Evolutionary conservation across 2,329 filamentous ascomycete genomes (phyloP), one percentile per base, ranked within the genome.

Genomic region (Colletotrichum siamense): DNA sequence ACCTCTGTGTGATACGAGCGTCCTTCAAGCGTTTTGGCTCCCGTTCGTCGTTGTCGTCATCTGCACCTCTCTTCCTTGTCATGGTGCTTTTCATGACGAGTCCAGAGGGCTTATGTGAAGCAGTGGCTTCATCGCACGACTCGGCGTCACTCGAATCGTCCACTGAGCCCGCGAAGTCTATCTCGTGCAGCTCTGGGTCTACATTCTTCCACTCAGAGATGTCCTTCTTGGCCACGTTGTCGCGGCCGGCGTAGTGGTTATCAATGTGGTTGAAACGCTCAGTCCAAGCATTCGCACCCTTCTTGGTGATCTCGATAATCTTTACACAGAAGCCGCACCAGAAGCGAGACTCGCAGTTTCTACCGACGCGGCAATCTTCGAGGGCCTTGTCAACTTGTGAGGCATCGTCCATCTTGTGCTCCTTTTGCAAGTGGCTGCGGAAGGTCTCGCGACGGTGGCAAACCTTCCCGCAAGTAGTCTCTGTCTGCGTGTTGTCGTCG

Each of bases 271-370:
- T 86, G 79, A 87, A 90, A 13, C 90, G 84, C 78, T 86, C 85
- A 9, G 90, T 90, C 90, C 91, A 91, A 1, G 92, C 91, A 28
- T 90, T 90, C 3, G 88, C 82, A 6, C 89, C 88, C 39, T 85
- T 85, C 26, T 86, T 85, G 36, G 85, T 81, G 34, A 92, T 86
- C n/a, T 86, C 83, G 16, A 95, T 85, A 24, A 92, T 87, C 22
- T 84, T 80, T 18, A 85, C 81, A 82, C 95, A 98, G 82, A 98
- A 98, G 0, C 96, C 96, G 81, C 96, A 98, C 96, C 96, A 98
- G 84, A 95, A 98, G 8, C 89, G 87, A 3, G 86, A 85, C 78
- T 94, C 91, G 34, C 89, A 91, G 75, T 94, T 93, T 16, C 90
- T 87, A 0, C 94, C 94, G 32, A 95, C 90, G 8, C 90, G 90